These are phyloP conservation scores for Nannochloropsis salina DNA, from an alignment of 108 stramenopile genomes.

Conservation along the genomic window DNA sequence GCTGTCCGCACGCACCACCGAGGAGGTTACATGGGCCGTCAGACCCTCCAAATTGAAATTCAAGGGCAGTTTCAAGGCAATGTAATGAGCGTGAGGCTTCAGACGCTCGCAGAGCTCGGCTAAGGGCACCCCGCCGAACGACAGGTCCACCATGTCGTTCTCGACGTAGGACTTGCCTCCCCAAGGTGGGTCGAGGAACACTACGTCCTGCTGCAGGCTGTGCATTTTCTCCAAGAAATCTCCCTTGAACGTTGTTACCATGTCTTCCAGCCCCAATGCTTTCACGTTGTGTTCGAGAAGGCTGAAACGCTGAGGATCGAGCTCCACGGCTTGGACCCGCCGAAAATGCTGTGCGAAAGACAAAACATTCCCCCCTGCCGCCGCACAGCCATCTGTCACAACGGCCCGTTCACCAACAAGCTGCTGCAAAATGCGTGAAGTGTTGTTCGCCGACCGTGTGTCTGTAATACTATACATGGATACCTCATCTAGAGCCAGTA, in stretches of 20 bases:
- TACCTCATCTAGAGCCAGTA: background rate
- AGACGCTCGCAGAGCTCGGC: slow-evolving; percentile 7
- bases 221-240: slow-evolving; percentile 2
- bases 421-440: background rate
- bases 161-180: background rate
- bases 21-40: background rate
- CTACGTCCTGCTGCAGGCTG: background rate
- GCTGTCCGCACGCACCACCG: slow-evolving; percentile 6
- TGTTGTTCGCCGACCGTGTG: background rate
- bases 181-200: slow-evolving; percentile 14
- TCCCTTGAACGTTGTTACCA: background rate
- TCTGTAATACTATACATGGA: slow-evolving; percentile 20
- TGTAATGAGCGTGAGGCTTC: background rate
- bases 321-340: slow-evolving; percentile 16
- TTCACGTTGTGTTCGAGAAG: slow-evolving; percentile 10
- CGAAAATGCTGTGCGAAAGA: slow-evolving; percentile 7
- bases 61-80: background rate
- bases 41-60: slow-evolving; percentile 13
- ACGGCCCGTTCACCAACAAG: background rate
- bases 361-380: background rate
- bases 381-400: background rate
- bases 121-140: background rate
- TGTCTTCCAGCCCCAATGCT: background rate
- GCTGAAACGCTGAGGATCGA: background rate
- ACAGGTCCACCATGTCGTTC: slow-evolving; percentile 13